A percentile compares a stretch with the other conserved stretches of the same genome.
Evolutionary conservation across 1,284 basidiomycete species (phyloP).

Genomic region (Rhodotorula mucilaginosa): DNA sequence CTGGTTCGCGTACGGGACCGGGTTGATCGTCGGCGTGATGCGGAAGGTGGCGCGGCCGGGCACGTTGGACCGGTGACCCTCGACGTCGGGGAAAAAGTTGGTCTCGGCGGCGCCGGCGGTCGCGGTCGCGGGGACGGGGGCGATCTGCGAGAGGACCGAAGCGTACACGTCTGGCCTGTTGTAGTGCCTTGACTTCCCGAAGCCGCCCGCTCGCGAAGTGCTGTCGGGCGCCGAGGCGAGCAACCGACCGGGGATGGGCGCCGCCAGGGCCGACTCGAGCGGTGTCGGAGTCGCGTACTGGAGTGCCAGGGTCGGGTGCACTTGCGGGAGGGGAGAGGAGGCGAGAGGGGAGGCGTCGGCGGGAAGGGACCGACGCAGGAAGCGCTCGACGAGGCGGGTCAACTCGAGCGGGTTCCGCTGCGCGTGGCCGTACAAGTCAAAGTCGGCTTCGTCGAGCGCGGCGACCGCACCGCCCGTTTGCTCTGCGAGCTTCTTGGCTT

Average conservation of each 20-base stretch:
- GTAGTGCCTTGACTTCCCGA: neutral
- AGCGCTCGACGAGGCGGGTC: constrained; percentile 33
- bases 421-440: constrained; percentile 33
- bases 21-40: constrained; percentile 25
- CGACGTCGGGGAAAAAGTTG: constrained; percentile 37
- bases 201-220: neutral
- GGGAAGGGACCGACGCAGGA: constrained; percentile 20
- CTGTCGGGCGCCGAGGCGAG: constrained; percentile 21
- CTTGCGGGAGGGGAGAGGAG: constrained; percentile 12
- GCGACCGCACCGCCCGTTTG: neutral
- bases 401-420: constrained; percentile 30
- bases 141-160: constrained; percentile 30
- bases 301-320: constrained; percentile 36
- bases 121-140: neutral
- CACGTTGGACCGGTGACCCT: constrained; percentile 26
- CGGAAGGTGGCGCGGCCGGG: constrained; percentile 35
- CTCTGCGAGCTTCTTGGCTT: constrained; percentile 5
- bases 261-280: constrained; percentile 27
- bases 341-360: constrained; percentile 3
- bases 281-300: constrained; percentile 33
- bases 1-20: constrained; percentile 4
- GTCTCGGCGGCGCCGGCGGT: constrained; percentile 12
- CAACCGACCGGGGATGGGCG: constrained; percentile 32
- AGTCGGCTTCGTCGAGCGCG: constrained; percentile 2
- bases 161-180: constrained; percentile 13